Conservation (phyloP, 208 protist species). For the Tritrichomonas musculus region DNA sequence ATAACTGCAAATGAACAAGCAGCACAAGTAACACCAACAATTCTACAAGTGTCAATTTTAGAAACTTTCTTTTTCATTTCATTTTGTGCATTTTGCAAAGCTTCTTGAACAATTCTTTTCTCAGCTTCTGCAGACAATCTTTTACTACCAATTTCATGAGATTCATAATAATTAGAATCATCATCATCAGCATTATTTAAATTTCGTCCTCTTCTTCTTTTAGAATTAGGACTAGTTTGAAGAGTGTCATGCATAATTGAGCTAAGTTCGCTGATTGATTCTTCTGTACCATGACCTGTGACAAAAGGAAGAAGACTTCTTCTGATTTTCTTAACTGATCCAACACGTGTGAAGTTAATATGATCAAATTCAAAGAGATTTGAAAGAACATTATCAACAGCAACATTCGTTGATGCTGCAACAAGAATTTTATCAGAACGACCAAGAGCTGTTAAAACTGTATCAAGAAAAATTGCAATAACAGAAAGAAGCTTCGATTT, state of each 20-base stretch:
- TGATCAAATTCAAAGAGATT: background rate
- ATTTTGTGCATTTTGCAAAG: background rate
- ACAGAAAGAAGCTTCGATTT: conserved; percentile 37
- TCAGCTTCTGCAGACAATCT: too few relatives aligned
- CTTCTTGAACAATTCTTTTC: background rate
- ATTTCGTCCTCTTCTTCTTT: too few relatives aligned
- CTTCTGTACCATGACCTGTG: background rate
- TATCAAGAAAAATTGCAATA: background rate
- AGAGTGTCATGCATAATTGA: background rate
- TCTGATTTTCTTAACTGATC: background rate
- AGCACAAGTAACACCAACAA: conserved; percentile 14
- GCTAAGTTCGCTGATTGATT: background rate
- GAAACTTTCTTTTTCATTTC: background rate
- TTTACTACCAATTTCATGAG: too few relatives aligned
- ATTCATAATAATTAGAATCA: too few relatives aligned
- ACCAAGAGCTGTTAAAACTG: background rate
- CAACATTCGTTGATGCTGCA: conserved; percentile 39
- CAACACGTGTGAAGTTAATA: background rate
- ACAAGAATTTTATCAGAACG: conserved; percentile 19
- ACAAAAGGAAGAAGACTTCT: background rate
- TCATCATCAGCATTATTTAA: too few relatives aligned
- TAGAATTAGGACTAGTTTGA: too few relatives aligned
- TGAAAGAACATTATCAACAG: conserved; percentile 39
- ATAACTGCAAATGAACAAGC: background rate
- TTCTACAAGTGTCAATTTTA: background rate